phyloP scores from a whole-genome alignment of 495 filamentous ascomycete genomes.

The Penicillium desertorum region DNA sequence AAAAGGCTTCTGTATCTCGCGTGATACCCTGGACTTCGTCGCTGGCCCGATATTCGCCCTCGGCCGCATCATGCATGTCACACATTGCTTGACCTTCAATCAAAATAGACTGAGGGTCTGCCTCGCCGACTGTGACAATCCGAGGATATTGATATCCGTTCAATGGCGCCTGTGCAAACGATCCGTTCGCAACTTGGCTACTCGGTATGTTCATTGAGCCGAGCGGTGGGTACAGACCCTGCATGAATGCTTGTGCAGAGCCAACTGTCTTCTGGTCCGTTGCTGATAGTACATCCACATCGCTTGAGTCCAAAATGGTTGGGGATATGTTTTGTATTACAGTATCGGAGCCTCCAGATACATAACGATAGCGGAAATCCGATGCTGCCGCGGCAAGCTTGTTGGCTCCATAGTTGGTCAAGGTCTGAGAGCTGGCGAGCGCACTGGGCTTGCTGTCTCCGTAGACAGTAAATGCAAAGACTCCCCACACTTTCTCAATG shows the following conservation, averaged over 20 bases:
- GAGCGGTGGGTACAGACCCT: slow-evolving; percentile 77
- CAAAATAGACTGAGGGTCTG: slow-evolving; percentile 57
- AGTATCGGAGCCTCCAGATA: slow-evolving; percentile 39
- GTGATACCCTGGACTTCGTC: slow-evolving; percentile 38
- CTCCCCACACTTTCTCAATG: slow-evolving; percentile 60
- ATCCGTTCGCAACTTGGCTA: slow-evolving; percentile 55
- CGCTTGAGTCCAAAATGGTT: slow-evolving; percentile 44
- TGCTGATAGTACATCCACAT: slow-evolving; percentile 47
- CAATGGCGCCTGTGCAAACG: slow-evolving; percentile 56
- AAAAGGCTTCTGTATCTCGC: slow-evolving; percentile 48
- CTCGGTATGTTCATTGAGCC: slow-evolving; percentile 41
- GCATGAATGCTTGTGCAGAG: slow-evolving; percentile 73
- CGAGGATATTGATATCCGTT: slow-evolving; percentile 72
- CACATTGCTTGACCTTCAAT: slow-evolving; percentile 62
- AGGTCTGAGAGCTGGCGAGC: slow-evolving; percentile 35
- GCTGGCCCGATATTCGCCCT: slow-evolving; percentile 40
- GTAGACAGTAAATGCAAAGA: slow-evolving; percentile 70
- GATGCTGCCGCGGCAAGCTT: slow-evolving; percentile 62
- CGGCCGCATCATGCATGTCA: slow-evolving; percentile 38
- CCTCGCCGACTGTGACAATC: slow-evolving; percentile 50
- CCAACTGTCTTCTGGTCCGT: slow-evolving; percentile 52
- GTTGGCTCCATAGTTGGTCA: slow-evolving; percentile 70
- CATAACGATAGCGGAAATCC: slow-evolving; percentile 60
- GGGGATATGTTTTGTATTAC: slow-evolving; percentile 45
- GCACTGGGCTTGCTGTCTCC: slow-evolving; percentile 70